Evolutionary conservation across 495 filamentous ascomycete genomes (phyloP).

Genomic region (Aspergillus panamensis): DNA sequence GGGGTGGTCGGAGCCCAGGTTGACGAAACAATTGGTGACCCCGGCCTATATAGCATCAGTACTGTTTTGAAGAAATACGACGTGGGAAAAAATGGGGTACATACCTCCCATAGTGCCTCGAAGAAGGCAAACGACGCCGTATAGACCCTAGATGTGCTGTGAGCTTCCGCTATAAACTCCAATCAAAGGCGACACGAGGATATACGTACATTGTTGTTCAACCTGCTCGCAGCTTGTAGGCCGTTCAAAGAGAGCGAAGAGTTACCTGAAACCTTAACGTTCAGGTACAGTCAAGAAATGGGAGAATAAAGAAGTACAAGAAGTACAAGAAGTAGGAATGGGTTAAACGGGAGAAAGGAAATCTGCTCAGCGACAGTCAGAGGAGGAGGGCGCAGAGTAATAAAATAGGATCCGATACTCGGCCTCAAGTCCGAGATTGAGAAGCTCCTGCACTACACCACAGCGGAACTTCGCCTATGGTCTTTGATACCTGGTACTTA

Average conservation of each 20-base stretch:
- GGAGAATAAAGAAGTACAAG: too few species aligned
- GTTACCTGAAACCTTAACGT: too few species aligned
- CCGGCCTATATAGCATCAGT: constrained; percentile 56
- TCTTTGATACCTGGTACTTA: not conserved
- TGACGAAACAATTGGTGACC: constrained; percentile 87
- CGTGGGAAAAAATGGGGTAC: not conserved
- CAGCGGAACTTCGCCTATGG: not conserved
- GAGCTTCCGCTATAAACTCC: not conserved
- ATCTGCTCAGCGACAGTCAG: too few species aligned
- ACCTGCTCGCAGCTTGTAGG: not conserved
- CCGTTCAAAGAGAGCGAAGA: too few species aligned
- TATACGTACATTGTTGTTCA: constrained; percentile 8
- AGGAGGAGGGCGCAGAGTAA: not conserved
- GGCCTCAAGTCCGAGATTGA: constrained; percentile 11
- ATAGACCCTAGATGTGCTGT: constrained; percentile 44
- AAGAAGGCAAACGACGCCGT: constrained; percentile 88
- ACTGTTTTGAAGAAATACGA: not conserved
- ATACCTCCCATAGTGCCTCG: constrained; percentile 81
- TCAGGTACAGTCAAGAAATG: too few species aligned
- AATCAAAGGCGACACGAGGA: not conserved
- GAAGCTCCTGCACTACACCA: not conserved
- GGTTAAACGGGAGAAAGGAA: not conserved
- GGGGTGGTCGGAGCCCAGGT: constrained; percentile 92
- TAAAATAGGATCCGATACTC: not conserved
- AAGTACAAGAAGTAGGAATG: not conserved